Base-by-base conservation (phyloP, 2,329 filamentous ascomycete genomes). In the Ophiostoma australiae region DNA sequence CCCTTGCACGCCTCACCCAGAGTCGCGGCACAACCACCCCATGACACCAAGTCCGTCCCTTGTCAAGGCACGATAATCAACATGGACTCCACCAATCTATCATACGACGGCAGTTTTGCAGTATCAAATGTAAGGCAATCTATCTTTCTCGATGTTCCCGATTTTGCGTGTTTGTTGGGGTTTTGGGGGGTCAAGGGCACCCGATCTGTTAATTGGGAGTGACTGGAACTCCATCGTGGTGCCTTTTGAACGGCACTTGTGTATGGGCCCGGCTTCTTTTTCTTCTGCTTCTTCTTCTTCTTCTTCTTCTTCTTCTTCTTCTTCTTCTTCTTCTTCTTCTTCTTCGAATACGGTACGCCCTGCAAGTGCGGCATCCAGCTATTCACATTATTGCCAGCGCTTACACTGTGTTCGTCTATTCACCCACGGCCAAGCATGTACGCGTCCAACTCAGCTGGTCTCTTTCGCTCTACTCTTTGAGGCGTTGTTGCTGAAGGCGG, bases 61-160 rank as follows among this genome's bases (percentile, higher is more conserved):
- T 63, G 15, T 31, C 27, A 11, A 63, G 58, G 58, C 58, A 31
- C 23, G 17, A 4, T 10, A 33, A 17, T 33, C 58, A 33, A 31
- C 4, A 63, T 63, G 58, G 27, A 63, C 58, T 63, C 58, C 58
- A 33, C 58, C 58, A 33, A 63, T 63, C 13, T 63, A 63, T 61
- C 55, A 61, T 63, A 63, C 58, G 58, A 63, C 27, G 58, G 27
- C 23, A 63, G 13, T 63, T 63, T 63, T 63, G 58, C 15, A 20
- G 58, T 63, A 27, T 33, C 58, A 63, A 33, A 63, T 63, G 58
- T 63, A 33, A 63, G 58, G 58, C 58, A 63, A 33, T 33, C 27
- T 63, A 63, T 33, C 3, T 33, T 33, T 63, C 23, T 17, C 23
- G 1, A 58, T 27, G 27, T 33, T 33, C 27, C 27, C 5, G n/a